A percentile compares a stretch with the other conserved stretches of the same genome.
Conservation (phyloP, 345 rosid species). For the Passiflora organensis region DNA sequence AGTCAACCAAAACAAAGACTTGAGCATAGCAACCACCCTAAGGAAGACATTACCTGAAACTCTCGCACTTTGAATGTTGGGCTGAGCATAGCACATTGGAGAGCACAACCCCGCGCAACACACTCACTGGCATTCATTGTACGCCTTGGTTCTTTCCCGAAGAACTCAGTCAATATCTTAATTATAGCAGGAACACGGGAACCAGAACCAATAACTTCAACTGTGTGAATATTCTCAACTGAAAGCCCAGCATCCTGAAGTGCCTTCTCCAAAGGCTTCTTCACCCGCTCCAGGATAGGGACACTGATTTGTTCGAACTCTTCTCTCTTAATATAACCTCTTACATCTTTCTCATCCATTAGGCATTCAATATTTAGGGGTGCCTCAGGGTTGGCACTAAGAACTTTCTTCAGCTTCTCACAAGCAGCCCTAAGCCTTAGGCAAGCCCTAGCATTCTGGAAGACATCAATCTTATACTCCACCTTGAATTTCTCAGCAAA, state of each 20-base stretch:
- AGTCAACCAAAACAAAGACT: no score
- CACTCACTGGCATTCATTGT: constrained; percentile 99
- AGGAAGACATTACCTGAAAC: constrained; percentile 56
- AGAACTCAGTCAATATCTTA: constrained; percentile 78
- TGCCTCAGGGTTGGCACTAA: constrained; percentile 90
- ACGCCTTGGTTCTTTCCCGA: constrained; percentile 96
- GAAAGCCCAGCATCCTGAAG: constrained; percentile 76
- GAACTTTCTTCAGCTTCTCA: constrained; percentile 91
- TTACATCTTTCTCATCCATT: constrained; percentile 97
- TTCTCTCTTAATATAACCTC: constrained; percentile 80
- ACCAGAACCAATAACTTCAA: constrained; percentile 88
- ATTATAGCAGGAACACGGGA: constrained; percentile 83
- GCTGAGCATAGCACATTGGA: constrained; percentile 95
- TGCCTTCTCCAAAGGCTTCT: constrained; percentile 81
- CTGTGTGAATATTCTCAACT: constrained; percentile 70
- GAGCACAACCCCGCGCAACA: constrained; percentile 83
- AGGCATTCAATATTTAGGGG: constrained; percentile 88
- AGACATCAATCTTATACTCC: constrained; percentile 85
- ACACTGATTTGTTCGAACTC: constrained; percentile 78
- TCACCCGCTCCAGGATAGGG: constrained; percentile 80
- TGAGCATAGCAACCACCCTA: no score
- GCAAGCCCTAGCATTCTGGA: constrained; percentile 80
- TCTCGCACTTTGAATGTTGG: constrained; percentile 97
- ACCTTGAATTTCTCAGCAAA: constrained; percentile 79
- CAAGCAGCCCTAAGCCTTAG: constrained; percentile 76